Base-by-base conservation (phyloP, 306 rosid genomes). In the Gleditsia sinensis region DNA sequence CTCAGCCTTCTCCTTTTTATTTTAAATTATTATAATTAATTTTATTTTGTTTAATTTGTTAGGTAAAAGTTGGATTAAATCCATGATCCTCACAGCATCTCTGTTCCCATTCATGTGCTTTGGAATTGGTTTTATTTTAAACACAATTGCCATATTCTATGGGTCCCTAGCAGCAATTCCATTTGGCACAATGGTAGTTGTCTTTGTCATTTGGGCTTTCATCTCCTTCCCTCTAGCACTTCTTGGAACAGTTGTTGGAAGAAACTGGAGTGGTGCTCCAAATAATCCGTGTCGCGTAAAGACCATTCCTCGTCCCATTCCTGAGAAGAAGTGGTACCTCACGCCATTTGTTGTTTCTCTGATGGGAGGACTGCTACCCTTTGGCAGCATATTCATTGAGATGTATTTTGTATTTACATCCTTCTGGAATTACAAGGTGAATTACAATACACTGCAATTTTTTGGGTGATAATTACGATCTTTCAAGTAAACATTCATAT, bases 251-350 rank as follows among this genome's bases (percentile, higher is more conserved):
- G 99, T 95, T 80, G 93, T 95, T 75, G 98, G 99, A 58, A 89
- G 98, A 82, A 95, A 95, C 76, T 92, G 98, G 98, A 95, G 99
- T 70, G 98, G 99, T 77, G 90, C 95, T 78, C 97, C 95, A 28
- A 95, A 92, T 78, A 95, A 95, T 82, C 99, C 99, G 37, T 95
- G 99, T 53, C 98, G 98, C 37, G 98, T 95, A 62, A 95, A 95
- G 83, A 95, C 98, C 68, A 95, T 95, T 87, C 99, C 99, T 51
- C 99, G 99, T 55, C 99, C 98, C 39, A 90, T 95, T 81, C 99
- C 98, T 66, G 99, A 95, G 91, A 95, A 95, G 87, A 95, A 95
- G 83, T 95, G 99, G 99, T 95, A 95, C 83, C 90, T 95, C 86
- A 95, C 97, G 24, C 99, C 99, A 48, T 90, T 92, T 14, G 96